phyloP scores from a whole-genome alignment of 2,329 filamentous ascomycete genomes.

The Colletotrichum tofieldiae region DNA sequence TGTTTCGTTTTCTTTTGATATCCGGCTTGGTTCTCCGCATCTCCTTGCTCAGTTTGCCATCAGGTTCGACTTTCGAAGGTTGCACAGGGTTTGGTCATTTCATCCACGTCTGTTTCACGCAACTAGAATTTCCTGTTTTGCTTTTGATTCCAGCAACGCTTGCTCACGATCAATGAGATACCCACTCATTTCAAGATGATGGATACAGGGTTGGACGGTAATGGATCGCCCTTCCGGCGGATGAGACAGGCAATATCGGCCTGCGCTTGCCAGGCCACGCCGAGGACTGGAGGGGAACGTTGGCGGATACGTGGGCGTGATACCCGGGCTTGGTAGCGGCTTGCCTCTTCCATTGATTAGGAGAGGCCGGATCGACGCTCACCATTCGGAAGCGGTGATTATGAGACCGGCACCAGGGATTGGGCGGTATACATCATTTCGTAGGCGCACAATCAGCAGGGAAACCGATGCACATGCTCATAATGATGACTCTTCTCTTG shows the following conservation, averaged over 20 bases:
- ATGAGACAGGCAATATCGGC: not conserved
- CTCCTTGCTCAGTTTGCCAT: conserved; percentile 5
- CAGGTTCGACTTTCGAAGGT: not conserved
- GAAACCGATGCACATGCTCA: conserved; percentile 39
- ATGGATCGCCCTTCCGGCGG: conserved; percentile 27
- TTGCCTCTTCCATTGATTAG: not conserved
- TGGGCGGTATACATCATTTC: conserved; percentile 25
- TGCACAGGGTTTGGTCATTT: not conserved
- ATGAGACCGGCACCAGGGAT: not conserved
- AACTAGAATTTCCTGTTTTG: conserved; percentile 24
- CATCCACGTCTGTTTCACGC: conserved; percentile 14
- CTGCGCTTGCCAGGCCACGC: not conserved
- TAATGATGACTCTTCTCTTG: not conserved
- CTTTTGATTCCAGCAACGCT: conserved; percentile 35
- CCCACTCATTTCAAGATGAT: conserved; percentile 32
- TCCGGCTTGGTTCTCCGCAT: conserved; percentile 7
- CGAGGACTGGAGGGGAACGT: not conserved
- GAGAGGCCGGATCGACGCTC: conserved; percentile 6
- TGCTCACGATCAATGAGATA: conserved; percentile 41
- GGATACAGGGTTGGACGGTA: conserved; percentile 29
- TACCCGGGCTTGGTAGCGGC: conserved; percentile 10
- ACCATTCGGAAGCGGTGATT: conserved; percentile 11
- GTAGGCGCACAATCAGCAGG: conserved; percentile 30
- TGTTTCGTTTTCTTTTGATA: conserved; percentile 22
- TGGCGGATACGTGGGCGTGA: conserved; percentile 6